Evolutionary conservation across 2,329 filamentous ascomycete genomes (phyloP).

Genomic region (Calonectria naviculata): DNA sequence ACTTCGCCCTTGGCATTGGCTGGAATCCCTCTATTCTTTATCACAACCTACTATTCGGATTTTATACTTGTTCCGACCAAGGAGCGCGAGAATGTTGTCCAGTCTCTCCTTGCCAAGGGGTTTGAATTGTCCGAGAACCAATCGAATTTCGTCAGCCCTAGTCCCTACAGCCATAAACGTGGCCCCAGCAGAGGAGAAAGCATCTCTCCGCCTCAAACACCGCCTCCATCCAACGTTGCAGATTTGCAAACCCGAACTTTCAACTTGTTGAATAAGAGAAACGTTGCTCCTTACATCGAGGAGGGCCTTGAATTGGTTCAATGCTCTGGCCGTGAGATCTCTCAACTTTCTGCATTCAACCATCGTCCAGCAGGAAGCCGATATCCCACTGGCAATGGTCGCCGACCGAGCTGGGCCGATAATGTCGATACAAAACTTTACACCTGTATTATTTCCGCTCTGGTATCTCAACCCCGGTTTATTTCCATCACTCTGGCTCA

Average conservation of each 20-base stretch:
- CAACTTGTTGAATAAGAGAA: slow-evolving; percentile 79
- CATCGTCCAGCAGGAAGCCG: slow-evolving; percentile 50
- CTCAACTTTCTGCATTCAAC: slow-evolving; percentile 53
- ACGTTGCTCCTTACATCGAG: slow-evolving; percentile 79
- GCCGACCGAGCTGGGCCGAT: slow-evolving; percentile 63
- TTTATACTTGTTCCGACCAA: slow-evolving; percentile 91
- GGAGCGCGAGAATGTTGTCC: slow-evolving; percentile 78
- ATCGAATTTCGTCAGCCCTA: slow-evolving; percentile 72
- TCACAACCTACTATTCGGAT: slow-evolving; percentile 97
- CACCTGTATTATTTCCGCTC: slow-evolving; percentile 69
- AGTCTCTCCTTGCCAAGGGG: slow-evolving; percentile 80
- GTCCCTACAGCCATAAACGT: slow-evolving; percentile 47
- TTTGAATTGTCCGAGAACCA: slow-evolving; percentile 85
- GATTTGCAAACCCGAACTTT: slow-evolving; percentile 90
- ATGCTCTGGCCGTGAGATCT: slow-evolving; percentile 75
- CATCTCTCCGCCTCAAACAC: slow-evolving; percentile 70
- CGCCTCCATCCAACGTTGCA: slow-evolving; percentile 79
- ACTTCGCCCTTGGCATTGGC: slow-evolving; percentile 92
- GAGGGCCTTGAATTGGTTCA: slow-evolving; percentile 78
- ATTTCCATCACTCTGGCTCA: slow-evolving; percentile 79
- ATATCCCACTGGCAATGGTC: slow-evolving; percentile 49
- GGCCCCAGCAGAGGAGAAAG: slow-evolving; percentile 52
- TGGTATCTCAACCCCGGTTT: slow-evolving; percentile 73
- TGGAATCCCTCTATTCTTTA: slow-evolving; percentile 97
- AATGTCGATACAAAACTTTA: slow-evolving; percentile 73